These are phyloP conservation scores for Colletotrichum lentis DNA, from an alignment of 2,329 filamentous ascomycete genomes.

Conservation along the genomic window DNA sequence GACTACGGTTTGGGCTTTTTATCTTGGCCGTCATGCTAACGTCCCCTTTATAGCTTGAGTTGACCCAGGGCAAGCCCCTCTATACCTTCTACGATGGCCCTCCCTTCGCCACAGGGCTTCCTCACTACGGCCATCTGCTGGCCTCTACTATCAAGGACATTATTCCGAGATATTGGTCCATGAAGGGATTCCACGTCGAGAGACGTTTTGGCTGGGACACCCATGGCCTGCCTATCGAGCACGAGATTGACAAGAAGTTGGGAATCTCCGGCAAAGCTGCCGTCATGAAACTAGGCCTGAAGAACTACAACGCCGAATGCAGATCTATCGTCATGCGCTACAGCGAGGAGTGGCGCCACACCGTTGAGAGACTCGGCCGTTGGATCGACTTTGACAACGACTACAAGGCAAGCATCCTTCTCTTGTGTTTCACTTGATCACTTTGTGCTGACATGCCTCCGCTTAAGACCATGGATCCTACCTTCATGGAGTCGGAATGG, in stretches of 20 bases:
- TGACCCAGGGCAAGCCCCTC: conserved; percentile 80
- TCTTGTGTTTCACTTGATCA: not conserved
- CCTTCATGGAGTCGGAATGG: conserved; percentile 96
- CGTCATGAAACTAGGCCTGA: conserved; percentile 85
- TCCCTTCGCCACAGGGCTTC: conserved; percentile 76
- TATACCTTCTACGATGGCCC: conserved; percentile 97
- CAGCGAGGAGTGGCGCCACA: conserved; percentile 84
- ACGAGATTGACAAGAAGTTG: conserved; percentile 96
- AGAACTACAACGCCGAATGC: conserved; percentile 91
- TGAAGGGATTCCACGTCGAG: conserved; percentile 94
- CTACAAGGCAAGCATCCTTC: conserved; percentile 72
- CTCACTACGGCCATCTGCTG: conserved; percentile 76
- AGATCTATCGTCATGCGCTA: conserved; percentile 93
- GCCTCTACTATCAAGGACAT: conserved; percentile 98
- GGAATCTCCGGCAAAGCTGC: conserved; percentile 88
- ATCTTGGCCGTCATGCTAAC: conserved; percentile 10
- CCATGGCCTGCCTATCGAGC: conserved; percentile 92
- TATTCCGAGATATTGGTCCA: conserved; percentile 95
- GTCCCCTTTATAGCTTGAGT: conserved; percentile 63
- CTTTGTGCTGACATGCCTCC: conserved; percentile 35
- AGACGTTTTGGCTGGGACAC: conserved; percentile 95
- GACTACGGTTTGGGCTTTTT: not conserved
- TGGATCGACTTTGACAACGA: conserved; percentile 99
- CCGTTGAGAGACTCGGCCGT: conserved; percentile 85
- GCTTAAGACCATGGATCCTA: conserved; percentile 86